Evolutionary conservation across 176 grass and related monocot species (phyloP), one percentile per base, ranked within the genome.

Genomic region (Carex cristatella): DNA sequence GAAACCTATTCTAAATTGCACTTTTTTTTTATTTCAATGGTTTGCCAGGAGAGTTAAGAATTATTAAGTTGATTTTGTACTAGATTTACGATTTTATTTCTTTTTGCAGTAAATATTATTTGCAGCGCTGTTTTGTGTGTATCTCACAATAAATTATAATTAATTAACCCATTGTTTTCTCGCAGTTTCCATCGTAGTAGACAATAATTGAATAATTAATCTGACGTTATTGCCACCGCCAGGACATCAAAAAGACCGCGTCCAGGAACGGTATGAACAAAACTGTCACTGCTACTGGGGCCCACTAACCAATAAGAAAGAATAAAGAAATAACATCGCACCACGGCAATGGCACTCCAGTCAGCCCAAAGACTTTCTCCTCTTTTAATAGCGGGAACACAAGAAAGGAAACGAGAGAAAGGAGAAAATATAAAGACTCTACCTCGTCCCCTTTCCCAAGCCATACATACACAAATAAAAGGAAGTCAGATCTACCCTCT

Each of bases 401-500:
- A 53, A 42, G 27, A 58, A 35, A 78, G 51, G 32, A 56, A 56
- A 31, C 37, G 0, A 9, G 40, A 73, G 31, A 46, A 44, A 69
- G 68, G 16, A 70, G 37, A 69, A 69, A 69, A 69, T 9, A 16
- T 4, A 69, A 69, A 42, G 5, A 42, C 67, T 18, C 35, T 18
- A 70, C 16, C 68, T 44, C 68, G 37, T 70, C 68, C 53, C 74
- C 74, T 79, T 77, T 58, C 74, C 74, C 74, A 79, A 79, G 74
- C 53, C 74, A 79, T 35, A 79, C 5, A 79, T 35, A 79, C 5
- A 79, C 28, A 8, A 32, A 18, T 9, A 56, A 15, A 79, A 16
- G 7, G 11, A 79, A 12, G 19, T 54, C 81, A 69, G 63, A 69
- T 83, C 81, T 83, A 68, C 58, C n/a, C 63, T 53, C 31, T 23